Evolutionary conservation across 345 rosid genomes (phyloP).

Genomic region (Lumnitzera littorea): DNA sequence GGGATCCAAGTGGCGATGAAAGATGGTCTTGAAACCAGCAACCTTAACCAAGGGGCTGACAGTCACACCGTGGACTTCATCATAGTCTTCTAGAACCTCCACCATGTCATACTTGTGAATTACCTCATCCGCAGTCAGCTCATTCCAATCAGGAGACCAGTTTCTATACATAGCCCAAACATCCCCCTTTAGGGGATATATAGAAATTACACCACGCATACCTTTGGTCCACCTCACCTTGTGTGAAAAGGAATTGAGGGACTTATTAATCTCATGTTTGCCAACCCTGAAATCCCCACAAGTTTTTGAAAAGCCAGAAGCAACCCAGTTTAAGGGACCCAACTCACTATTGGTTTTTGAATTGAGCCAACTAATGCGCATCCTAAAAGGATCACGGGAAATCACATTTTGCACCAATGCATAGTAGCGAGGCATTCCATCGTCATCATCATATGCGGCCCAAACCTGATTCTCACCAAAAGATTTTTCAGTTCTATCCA

Average conservation of each 20-base stretch:
- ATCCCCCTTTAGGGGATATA: constrained; percentile 13
- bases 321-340: constrained; percentile 34
- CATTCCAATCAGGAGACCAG: constrained; percentile 5
- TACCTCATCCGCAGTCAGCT: constrained; percentile 2
- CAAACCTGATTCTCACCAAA: constrained; percentile 35
- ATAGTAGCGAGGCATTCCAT: constrained; percentile 51
- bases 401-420: constrained; percentile 33
- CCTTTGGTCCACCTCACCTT: constrained; percentile 26
- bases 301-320: constrained; percentile 37
- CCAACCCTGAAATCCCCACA: constrained; percentile 46
- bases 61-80: neutral
- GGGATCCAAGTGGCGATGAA: constrained; percentile 7
- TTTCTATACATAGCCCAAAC: constrained; percentile 9
- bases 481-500: constrained; percentile 27
- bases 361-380: constrained; percentile 37
- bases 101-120: constrained; percentile 9
- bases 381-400: constrained; percentile 32
- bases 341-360: constrained; percentile 30
- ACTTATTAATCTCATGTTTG: constrained; percentile 17
- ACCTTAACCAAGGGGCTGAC: constrained; percentile 5
- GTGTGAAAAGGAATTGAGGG: constrained; percentile 38
- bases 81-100: constrained; percentile 10
- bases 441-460: constrained; percentile 41
- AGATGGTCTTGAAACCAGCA: constrained; percentile 8
- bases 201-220: neutral